Evolutionary conservation across 2,329 filamentous ascomycete genomes (phyloP).

Genomic region (Ophiocordyceps polyrhachis-furcata): DNA sequence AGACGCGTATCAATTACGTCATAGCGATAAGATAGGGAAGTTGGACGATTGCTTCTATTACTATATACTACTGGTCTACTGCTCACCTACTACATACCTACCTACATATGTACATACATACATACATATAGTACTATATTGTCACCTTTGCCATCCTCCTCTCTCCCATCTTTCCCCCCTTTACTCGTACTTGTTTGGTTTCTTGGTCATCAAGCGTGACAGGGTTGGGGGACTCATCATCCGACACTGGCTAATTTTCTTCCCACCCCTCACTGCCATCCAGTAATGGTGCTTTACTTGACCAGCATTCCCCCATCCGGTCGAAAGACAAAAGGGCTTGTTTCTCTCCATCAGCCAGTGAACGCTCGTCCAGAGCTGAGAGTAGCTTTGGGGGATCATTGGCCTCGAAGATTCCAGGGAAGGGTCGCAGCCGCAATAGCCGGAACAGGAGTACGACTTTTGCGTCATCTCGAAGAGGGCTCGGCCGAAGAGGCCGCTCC

Average conservation of each 20-base stretch:
- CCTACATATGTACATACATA: too few relatives aligned
- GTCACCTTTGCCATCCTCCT: too few relatives aligned
- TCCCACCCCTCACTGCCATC: neutral
- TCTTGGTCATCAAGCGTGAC: neutral
- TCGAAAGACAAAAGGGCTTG: neutral
- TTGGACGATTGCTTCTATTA: too few relatives aligned
- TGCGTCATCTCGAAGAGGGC: neutral
- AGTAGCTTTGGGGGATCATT: neutral
- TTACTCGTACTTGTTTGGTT: too few relatives aligned
- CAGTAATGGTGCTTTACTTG: neutral
- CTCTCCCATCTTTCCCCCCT: too few relatives aligned
- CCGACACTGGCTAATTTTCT: neutral
- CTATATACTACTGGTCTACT: too few relatives aligned
- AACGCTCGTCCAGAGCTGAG: neutral
- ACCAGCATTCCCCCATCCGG: neutral
- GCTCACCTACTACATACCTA: too few relatives aligned
- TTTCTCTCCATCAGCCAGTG: neutral
- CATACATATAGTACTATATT: too few relatives aligned
- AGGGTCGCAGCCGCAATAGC: neutral
- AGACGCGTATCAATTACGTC: too few relatives aligned
- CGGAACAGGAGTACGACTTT: neutral
- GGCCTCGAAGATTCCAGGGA: neutral
- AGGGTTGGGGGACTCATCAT: neutral
- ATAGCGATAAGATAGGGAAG: too few relatives aligned
- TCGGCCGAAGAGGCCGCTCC: neutral